Evolutionary conservation across 495 filamentous ascomycete genomes (phyloP).

Genomic region (Hyphodiscus hymeniophilus): DNA sequence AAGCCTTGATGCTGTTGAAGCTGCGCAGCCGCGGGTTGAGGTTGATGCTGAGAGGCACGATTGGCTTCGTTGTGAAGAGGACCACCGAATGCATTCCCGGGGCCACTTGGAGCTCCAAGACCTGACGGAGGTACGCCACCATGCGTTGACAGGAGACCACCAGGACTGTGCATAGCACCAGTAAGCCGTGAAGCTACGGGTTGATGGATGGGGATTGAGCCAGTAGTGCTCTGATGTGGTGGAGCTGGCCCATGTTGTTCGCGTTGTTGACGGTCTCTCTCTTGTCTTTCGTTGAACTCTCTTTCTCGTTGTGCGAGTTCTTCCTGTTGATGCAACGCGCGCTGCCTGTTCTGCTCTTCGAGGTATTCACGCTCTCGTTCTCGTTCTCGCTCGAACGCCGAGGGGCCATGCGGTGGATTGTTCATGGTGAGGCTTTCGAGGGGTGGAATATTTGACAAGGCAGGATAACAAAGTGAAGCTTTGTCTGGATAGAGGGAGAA

Average conservation of each 20-base stretch:
- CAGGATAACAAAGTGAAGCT: too few relatives aligned
- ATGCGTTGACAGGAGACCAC: slow-evolving; percentile 73
- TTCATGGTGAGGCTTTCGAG: slow-evolving; percentile 27
- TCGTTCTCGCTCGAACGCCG: slow-evolving; percentile 33
- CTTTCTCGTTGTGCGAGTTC: slow-evolving; percentile 52
- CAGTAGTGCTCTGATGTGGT: slow-evolving; percentile 75
- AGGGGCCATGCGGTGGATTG: slow-evolving; percentile 32
- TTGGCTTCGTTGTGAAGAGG: slow-evolving; percentile 53
- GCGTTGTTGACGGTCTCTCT: slow-evolving; percentile 41
- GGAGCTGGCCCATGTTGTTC: slow-evolving; percentile 46
- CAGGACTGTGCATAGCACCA: slow-evolving; percentile 76
- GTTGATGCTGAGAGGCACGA: slow-evolving; percentile 52
- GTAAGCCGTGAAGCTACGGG: slow-evolving; percentile 77
- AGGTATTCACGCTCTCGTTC: slow-evolving; percentile 21
- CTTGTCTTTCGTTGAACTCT: slow-evolving; percentile 62
- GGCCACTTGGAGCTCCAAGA: slow-evolving; percentile 58
- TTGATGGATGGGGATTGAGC: slow-evolving; percentile 81
- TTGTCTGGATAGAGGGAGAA: too few relatives aligned
- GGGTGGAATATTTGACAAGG: too few relatives aligned
- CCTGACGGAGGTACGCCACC: slow-evolving; percentile 51
- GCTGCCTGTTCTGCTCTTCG: slow-evolving; percentile 32
- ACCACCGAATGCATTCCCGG: slow-evolving; percentile 57
- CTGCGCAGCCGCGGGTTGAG: slow-evolving; percentile 47
- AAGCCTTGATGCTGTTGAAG: slow-evolving; percentile 52
- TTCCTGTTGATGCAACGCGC: slow-evolving; percentile 40